Evolutionary conservation across 2,329 filamentous ascomycete genomes (phyloP), one percentile per base, ranked within the genome.

Genomic region (Alternaria ethzedia): DNA sequence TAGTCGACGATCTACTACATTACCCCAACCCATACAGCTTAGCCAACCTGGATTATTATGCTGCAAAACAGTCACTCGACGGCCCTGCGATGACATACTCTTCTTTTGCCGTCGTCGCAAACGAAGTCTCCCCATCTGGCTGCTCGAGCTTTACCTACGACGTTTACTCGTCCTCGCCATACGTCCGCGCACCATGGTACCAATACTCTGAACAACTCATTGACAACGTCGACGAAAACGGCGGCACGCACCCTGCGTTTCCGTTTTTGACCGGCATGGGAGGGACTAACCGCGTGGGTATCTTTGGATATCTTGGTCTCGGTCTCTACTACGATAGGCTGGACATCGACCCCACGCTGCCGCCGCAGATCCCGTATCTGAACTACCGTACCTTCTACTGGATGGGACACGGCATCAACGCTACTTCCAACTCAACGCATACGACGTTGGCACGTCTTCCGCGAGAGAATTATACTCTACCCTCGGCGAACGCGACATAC

Each of bases 71-170:
- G 77, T 90, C 89, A 1, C 80, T 86, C 1, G 85, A 91, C 67
- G 90, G 90, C 0, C 90, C 90, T 1, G 90, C 87, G 4, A 92
- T 92, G 90, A 92, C 90, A 2, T 92, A 90, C 76, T 88, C 88
- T 10, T 87, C 90, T 10, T 91, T 91, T 77, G 87, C 87, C 50
- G 86, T 91, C 51, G 87, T 89, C 28, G 89, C 90, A 13, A 90
- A 89, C 60, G 83, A 87, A 51, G 82, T 91, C 11, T 89, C 88
- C 1, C 86, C 86, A 2, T 90, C 88, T 3, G 90, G 90, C 3
- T 92, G 90, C 75, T 87, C 89, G 2, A 85, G 87, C 5, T 91
- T 88, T 73, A 91, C 89, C 0, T 92, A 92, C 72, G 85, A 87
- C 7, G 82, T 91, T 17, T 88, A 89, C 65, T 87, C 87, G 0